Evolutionary conservation across 2,329 filamentous ascomycete genomes (phyloP), one percentile per base, ranked within the genome.

Genomic region (Graphilbum ipis-grandicollis): DNA sequence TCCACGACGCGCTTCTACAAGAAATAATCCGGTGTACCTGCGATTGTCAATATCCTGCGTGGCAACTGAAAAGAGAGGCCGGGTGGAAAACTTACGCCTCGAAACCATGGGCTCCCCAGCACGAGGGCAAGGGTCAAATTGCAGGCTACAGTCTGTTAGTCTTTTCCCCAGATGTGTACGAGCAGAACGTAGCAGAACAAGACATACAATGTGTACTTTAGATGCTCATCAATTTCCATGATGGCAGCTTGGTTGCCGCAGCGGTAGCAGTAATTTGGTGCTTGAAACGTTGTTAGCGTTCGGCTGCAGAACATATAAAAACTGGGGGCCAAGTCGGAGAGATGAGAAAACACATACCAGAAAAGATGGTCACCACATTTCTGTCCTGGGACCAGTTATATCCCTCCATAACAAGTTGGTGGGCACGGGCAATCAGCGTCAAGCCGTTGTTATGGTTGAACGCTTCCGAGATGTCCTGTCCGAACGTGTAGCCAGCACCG

Each of bases 231-330:
- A 58, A 98, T 98, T 62, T 96, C 90, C 90, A 98, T 98, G 58
- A 98, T 96, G n/a, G 90, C 90, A 39, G 90, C 90, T 62, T 96
- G 90, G 62, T 98, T 98, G 54, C 90, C 90, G 55, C 90, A 98
- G 57, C 90, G 75, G 69, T 98, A 96, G 66, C 88, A 98, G 68
- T 98, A 98, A 59, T 88, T 88, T 44, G 81, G 81, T 37, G 81
- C 81, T 75, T 52, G 7, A 23, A 18, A 12, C 8, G 13, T n/a
- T 23, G 4, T 25, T 28, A n/a, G 21, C 21, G 6, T n/a, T n/a
- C n/a, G n/a, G n/a, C n/a, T n/a, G n/a, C n/a, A n/a, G n/a, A n/a
- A n/a, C n/a, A n/a, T n/a, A n/a, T n/a, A n/a, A 9, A 14, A 28
- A 28, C 9, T 14, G 25, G 14, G 25, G 25, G 25, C 9, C 9